A percentile compares a stretch with the other conserved stretches of the same genome.
Evolutionary conservation across 106 monocot species (phyloP).

Genomic region (Agapanthus africanus): DNA sequence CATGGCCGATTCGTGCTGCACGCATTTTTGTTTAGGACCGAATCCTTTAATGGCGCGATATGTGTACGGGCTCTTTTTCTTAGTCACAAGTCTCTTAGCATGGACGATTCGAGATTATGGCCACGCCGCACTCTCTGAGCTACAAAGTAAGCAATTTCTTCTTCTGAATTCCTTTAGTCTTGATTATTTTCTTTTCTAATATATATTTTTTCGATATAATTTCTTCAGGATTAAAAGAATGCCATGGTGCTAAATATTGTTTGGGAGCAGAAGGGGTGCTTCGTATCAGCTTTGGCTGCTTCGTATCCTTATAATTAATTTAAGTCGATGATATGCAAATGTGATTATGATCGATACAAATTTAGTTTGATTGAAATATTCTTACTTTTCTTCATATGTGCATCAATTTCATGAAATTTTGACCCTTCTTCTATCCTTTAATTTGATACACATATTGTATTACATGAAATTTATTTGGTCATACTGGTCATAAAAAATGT

Average conservation of each 20-base stretch:
- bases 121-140: conserved; percentile 53
- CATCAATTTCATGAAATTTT: no score
- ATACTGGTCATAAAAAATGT: no score
- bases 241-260: conserved; percentile 62
- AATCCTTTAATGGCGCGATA: conserved; percentile 69
- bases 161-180: not conserved
- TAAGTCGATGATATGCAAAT: no score
- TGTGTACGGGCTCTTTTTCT: conserved; percentile 70
- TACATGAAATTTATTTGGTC: no score
- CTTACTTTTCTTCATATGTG: no score
- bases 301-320: conserved; percentile 58
- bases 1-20: conserved; percentile 45
- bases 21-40: conserved; percentile 42
- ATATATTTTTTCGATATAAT: not conserved
- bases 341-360: no score
- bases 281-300: conserved; percentile 78
- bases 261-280: conserved; percentile 87
- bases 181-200: not conserved
- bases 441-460: no score
- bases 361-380: not conserved
- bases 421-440: no score
- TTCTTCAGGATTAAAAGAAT: conserved; percentile 61
- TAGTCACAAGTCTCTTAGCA: conserved; percentile 67
- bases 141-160: conserved; percentile 39
- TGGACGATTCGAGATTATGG: conserved; percentile 87